Percentiles rank a stretch among this genome's conserved stretches.
Conservation (phyloP, 2,329 filamentous ascomycete species). For the Drechslerella dactyloides region DNA sequence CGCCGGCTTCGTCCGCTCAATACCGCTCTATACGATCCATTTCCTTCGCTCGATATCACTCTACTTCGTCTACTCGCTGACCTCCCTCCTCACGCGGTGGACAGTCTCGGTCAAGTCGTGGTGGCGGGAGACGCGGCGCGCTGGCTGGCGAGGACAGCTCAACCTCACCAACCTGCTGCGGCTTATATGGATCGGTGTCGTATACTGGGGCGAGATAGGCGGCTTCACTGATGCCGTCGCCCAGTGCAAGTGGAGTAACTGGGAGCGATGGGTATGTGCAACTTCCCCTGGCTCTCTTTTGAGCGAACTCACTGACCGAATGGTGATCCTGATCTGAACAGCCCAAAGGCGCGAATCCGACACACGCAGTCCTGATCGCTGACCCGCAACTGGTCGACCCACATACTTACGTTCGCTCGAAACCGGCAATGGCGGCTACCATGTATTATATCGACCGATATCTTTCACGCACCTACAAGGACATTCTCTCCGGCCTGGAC, state of each 20-base stretch:
- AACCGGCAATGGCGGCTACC: constrained; percentile 67
- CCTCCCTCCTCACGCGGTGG: constrained; percentile 21
- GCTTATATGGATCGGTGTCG: constrained; percentile 73
- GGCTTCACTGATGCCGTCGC: constrained; percentile 74
- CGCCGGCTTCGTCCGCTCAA: constrained; percentile 21
- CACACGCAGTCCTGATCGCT: constrained; percentile 82
- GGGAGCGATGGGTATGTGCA: constrained; percentile 85
- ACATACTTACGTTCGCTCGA: constrained; percentile 88
- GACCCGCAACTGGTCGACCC: constrained; percentile 93
- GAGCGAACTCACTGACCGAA: constrained; percentile 26
- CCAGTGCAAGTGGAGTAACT: constrained; percentile 79
- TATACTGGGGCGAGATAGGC: constrained; percentile 86
- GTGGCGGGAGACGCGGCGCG: constrained; percentile 42
- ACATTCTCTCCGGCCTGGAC: constrained; percentile 75
- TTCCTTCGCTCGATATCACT: constrained; percentile 43
- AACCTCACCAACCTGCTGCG: constrained; percentile 66
- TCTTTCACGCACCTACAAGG: constrained; percentile 79
- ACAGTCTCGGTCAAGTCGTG: constrained; percentile 6
- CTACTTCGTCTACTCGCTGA: constrained; percentile 35
- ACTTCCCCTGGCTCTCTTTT: neutral
- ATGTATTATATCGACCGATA: constrained; percentile 86
- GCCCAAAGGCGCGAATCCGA: constrained; percentile 78
- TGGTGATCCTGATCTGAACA: constrained; percentile 58
- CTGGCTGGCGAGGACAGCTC: constrained; percentile 30
- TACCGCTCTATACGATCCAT: constrained; percentile 39